phyloP scores from a whole-genome alignment of 108 stramenopile genomes.

The Mayamaea pseudoterrestris region DNA sequence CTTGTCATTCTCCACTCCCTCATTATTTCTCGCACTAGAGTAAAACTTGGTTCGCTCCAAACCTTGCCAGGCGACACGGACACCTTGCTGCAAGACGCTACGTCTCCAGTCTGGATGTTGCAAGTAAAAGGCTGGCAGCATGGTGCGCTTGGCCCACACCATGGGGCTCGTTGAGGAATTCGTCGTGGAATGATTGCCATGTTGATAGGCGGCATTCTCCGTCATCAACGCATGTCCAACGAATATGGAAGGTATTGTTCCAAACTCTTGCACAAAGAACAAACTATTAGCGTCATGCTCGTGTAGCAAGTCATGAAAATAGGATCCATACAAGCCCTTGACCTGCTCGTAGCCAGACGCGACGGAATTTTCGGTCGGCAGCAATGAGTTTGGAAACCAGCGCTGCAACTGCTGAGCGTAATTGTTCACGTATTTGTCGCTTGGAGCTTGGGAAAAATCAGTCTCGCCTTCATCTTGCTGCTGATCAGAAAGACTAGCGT shows the following conservation, averaged over 20 bases:
- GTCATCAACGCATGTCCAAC: slow-evolving; percentile 50
- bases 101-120: slow-evolving; percentile 30
- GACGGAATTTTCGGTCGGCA: neutral
- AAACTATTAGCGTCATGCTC: slow-evolving; percentile 5
- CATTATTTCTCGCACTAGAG: too few relatives aligned
- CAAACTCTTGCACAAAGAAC: slow-evolving; percentile 60
- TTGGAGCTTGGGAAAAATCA: neutral
- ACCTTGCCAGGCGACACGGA: slow-evolving; percentile 16
- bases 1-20: too few relatives aligned
- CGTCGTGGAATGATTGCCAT: neutral
- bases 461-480: neutral
- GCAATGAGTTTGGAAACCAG: slow-evolving; percentile 4
- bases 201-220: slow-evolving; percentile 57
- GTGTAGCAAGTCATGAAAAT: slow-evolving; percentile 13
- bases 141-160: slow-evolving; percentile 9
- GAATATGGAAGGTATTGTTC: slow-evolving; percentile 40
- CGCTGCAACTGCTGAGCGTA: neutral
- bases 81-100: slow-evolving; percentile 21
- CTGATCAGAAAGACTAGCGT: neutral
- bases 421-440: neutral
- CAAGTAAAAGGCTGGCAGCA: slow-evolving; percentile 32
- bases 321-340: slow-evolving; percentile 20
- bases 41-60: slow-evolving; percentile 3
- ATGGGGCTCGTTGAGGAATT: neutral
- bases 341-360: slow-evolving; percentile 34